Conservation (phyloP, 345 rosid genomes). For the Lepidium didymum region DNA sequence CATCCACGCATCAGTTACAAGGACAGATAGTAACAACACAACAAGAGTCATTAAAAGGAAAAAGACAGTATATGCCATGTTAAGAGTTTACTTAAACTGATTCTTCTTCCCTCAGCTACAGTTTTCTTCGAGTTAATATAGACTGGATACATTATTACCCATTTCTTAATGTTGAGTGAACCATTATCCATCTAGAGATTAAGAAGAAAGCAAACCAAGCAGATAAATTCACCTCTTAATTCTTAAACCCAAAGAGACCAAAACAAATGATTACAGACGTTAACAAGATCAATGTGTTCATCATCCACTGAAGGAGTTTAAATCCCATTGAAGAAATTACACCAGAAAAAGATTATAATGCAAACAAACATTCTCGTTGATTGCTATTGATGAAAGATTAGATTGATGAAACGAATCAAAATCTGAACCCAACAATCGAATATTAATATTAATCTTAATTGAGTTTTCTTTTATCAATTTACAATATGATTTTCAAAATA, state of each 20-base stretch:
- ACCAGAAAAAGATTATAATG: not conserved
- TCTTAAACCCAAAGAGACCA: not conserved
- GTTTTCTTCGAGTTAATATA: constrained; percentile 91
- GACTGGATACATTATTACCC: constrained; percentile 81
- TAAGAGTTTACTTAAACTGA: constrained; percentile 33
- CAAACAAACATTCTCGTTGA: not conserved
- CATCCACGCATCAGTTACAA: not conserved
- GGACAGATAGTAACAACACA: not conserved
- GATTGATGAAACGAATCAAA: not conserved
- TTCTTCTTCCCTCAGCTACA: constrained; percentile 79
- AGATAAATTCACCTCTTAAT: not conserved
- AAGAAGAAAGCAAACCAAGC: not conserved
- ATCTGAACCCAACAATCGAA: not conserved
- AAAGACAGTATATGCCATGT: not conserved
- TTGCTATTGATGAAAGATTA: not conserved
- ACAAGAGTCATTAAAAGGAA: not conserved
- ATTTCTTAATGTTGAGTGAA: constrained; percentile 45
- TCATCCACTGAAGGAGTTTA: not conserved
- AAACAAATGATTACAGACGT: not conserved
- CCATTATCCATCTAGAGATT: constrained; percentile 40
- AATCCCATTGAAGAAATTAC: too few relatives aligned
- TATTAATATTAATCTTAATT: too few relatives aligned
- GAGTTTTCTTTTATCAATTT: too few relatives aligned
- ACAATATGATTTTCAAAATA: too few relatives aligned
- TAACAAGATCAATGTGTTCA: not conserved